Percentiles rank a stretch among this genome's conserved stretches.
Evolutionary conservation across 1,139 yeast species (phyloP).

Genomic region (Williopsis jadinii): DNA sequence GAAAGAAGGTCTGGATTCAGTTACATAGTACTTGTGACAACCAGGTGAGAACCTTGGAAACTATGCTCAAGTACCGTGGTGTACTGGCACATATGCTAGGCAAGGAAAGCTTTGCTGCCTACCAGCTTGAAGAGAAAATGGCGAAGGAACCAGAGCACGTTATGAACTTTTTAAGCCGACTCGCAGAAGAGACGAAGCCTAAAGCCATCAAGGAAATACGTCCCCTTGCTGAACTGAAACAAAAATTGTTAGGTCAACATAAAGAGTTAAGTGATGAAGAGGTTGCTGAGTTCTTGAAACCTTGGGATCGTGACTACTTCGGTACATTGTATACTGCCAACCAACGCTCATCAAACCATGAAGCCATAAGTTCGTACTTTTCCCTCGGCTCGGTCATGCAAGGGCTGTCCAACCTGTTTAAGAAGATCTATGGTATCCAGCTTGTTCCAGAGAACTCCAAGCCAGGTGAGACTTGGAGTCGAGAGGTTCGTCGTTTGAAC

Average conservation of each 20-base stretch:
- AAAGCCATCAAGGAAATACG: slow-evolving; percentile 57
- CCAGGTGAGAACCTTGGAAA: slow-evolving; percentile 56
- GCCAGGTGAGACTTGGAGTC: slow-evolving; percentile 84
- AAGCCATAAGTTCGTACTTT: slow-evolving; percentile 53
- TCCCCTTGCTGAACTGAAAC: slow-evolving; percentile 34
- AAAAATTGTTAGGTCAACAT: slow-evolving; percentile 23
- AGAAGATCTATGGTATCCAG: slow-evolving; percentile 65
- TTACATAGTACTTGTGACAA: slow-evolving; percentile 49
- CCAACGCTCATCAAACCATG: slow-evolving; percentile 29
- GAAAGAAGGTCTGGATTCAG: slow-evolving; percentile 70
- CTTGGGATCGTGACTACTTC: slow-evolving; percentile 91
- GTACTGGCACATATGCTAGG: slow-evolving; percentile 72
- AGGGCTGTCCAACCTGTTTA: slow-evolving; percentile 70
- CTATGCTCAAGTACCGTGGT: slow-evolving; percentile 60
- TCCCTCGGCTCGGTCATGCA: slow-evolving; percentile 84
- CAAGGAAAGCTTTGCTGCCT: slow-evolving; percentile 62
- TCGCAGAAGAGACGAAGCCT: slow-evolving; percentile 45
- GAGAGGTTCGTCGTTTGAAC: slow-evolving; percentile 77
- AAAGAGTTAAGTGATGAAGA: slow-evolving; percentile 29
- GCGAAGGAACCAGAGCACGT: slow-evolving; percentile 79
- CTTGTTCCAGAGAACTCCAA: slow-evolving; percentile 59
- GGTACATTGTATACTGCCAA: slow-evolving; percentile 32
- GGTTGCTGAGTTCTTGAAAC: slow-evolving; percentile 46
- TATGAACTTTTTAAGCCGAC: slow-evolving; percentile 51
- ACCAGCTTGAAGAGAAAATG: slow-evolving; percentile 87